A percentile compares a stretch with the other conserved stretches of the same genome.
These are phyloP conservation scores for Dendrostoma leiphaemia DNA, from an alignment of 2,329 filamentous ascomycete species.

Conservation along the genomic window DNA sequence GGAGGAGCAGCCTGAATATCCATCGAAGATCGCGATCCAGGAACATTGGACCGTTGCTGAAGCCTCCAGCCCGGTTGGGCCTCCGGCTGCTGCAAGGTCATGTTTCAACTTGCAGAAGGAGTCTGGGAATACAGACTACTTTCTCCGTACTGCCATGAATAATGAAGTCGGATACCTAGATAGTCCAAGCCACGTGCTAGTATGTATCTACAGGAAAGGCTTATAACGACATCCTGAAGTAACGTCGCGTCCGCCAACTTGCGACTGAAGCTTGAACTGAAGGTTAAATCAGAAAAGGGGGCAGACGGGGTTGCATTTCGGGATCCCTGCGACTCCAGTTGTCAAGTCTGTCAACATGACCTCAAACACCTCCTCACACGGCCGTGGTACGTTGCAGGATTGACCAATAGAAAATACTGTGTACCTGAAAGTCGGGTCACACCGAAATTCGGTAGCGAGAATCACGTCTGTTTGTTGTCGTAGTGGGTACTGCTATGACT, in stretches of 20 bases:
- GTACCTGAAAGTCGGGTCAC: too few relatives aligned
- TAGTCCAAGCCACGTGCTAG: too few relatives aligned
- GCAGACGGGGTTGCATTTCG: not conserved
- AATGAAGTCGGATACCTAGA: too few relatives aligned
- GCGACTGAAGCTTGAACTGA: not conserved
- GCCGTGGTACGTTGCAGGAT: too few relatives aligned
- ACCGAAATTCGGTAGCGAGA: too few relatives aligned
- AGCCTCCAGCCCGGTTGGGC: slow-evolving; percentile 9
- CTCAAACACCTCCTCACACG: not conserved
- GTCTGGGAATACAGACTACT: not conserved
- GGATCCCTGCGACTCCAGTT: not conserved
- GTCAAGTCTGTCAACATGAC: not conserved
- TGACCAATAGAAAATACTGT: too few relatives aligned
- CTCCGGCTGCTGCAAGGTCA: not conserved
- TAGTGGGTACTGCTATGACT: not conserved
- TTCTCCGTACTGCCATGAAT: not conserved
- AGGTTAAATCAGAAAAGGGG: not conserved
- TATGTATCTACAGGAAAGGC: too few relatives aligned
- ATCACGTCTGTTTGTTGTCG: too few relatives aligned
- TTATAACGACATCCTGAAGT: too few relatives aligned
- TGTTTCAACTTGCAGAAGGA: not conserved
- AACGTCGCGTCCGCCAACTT: too few relatives aligned
- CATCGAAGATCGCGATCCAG: not conserved
- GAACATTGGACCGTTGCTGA: not conserved
- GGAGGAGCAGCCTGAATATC: not conserved